phyloP scores from a whole-genome alignment of 495 filamentous ascomycete genomes.

The Trichoderma reesei region DNA sequence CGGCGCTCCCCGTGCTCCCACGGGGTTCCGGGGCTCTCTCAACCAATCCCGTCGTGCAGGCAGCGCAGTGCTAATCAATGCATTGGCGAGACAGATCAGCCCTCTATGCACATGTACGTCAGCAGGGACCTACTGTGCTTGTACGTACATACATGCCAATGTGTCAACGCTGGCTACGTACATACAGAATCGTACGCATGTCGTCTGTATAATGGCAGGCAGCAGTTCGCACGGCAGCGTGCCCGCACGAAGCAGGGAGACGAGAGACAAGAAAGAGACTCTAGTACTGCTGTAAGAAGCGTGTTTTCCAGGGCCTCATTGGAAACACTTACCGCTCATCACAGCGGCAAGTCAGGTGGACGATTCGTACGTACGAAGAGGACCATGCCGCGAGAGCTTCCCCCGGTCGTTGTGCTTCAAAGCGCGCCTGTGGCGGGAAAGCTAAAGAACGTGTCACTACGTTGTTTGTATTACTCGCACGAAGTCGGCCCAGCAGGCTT shows the following conservation, averaged over 20 bases:
- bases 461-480: not conserved
- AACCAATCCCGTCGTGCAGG: not conserved
- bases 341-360: too few species aligned
- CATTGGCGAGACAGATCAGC: constrained; percentile 4
- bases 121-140: not conserved
- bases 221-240: too few species aligned
- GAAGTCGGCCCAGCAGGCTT: too few species aligned
- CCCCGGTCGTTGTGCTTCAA: not conserved
- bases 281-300: too few species aligned
- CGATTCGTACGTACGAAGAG: too few species aligned
- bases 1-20: not conserved
- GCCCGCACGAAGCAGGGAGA: too few species aligned
- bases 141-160: not conserved
- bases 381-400: too few species aligned
- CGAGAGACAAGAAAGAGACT: too few species aligned
- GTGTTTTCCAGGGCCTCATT: too few species aligned
- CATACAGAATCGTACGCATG: too few species aligned
- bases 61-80: not conserved
- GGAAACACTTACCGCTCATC: too few species aligned
- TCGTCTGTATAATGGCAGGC: too few species aligned
- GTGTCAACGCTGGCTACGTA: not conserved
- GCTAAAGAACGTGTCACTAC: constrained; percentile 2
- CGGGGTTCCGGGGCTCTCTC: not conserved
- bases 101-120: constrained; percentile 2
- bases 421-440: not conserved